Base-by-base conservation (phyloP, 768 basidiomycete species). In the Boletus barrowsii region DNA sequence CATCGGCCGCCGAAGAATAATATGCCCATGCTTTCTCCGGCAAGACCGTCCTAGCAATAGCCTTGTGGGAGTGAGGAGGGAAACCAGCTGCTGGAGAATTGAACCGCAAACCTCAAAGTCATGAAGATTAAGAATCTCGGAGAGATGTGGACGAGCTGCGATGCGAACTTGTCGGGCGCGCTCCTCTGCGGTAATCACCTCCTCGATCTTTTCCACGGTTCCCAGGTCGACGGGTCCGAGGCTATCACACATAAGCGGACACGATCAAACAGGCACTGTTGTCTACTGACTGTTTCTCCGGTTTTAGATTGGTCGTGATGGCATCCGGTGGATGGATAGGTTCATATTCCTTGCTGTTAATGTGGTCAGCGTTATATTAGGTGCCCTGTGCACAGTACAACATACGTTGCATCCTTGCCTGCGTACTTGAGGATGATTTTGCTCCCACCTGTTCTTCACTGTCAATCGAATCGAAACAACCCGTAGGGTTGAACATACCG, bases 1-100 rank as follows among this genome's bases (percentile, higher is more conserved):
- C 95, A 67, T 98, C 96, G 8, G 96, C 86, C 17, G 93, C 95
- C n/a, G 92, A 94, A 1, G 90, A 93, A 65, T 98, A 95, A 69
- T 95, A 95, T 6, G 94, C 95, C 95, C 95, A 98, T 0, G 92
- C 92, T 68, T 92, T 91, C 33, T 88, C 86, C 2, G 84, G 73
- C 77, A 98, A 86, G 11, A 90, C 86, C 62, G 76, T 76, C 69
- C 81, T 88, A 10, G 93, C 94, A 49, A 98, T 85, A 17, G 88
- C 81, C 90, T 93, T 53, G 30, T 18, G n/a, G 26, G 15, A 32
- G 1, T 62, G 49, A 63, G 40, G n/a, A 24, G 47, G 11, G 42
- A 59, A 37, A 49, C 40, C 24, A 59, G 41, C 6, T 15, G n/a
- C 10, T 32, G 6, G 4, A 39, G 32, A 10, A 4, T 5, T 10